Evolutionary conservation across 2,329 filamentous ascomycete species (phyloP).

Genomic region (Sporothrix dimorphospora): DNA sequence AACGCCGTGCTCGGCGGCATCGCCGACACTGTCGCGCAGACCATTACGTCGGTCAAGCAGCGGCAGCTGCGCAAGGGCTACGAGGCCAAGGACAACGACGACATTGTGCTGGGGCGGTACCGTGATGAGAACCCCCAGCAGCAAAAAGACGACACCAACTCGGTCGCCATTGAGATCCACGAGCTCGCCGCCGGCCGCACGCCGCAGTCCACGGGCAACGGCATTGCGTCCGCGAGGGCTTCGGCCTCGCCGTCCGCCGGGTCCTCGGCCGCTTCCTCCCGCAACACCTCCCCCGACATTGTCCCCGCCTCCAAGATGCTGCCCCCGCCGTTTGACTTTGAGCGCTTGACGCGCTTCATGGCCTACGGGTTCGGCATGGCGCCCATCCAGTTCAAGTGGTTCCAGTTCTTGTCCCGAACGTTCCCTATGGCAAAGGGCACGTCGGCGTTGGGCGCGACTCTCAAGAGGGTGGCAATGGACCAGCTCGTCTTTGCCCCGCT

Average conservation of each 20-base stretch:
- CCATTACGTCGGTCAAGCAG: constrained; percentile 80
- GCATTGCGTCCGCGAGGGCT: background rate
- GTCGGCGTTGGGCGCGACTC: constrained; percentile 71
- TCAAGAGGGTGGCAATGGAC: constrained; percentile 91
- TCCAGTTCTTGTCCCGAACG: constrained; percentile 75
- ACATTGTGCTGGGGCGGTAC: background rate
- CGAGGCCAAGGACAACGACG: constrained; percentile 48
- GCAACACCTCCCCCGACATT: constrained; percentile 44
- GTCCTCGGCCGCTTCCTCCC: background rate
- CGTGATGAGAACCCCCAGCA: constrained; percentile 46
- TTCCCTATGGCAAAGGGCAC: constrained; percentile 84
- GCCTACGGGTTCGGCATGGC: constrained; percentile 97
- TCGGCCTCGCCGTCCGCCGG: background rate
- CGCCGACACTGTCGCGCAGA: constrained; percentile 93
- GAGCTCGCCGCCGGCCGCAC: constrained; percentile 61
- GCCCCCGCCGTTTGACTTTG: constrained; percentile 91
- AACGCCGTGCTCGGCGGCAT: constrained; percentile 95
- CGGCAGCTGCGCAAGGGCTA: constrained; percentile 63
- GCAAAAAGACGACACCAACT: constrained; percentile 57
- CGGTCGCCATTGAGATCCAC: constrained; percentile 83
- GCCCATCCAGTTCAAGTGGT: constrained; percentile 94
- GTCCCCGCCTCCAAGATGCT: constrained; percentile 65
- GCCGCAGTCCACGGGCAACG: background rate
- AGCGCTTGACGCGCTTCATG: constrained; percentile 93
- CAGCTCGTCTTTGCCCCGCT: constrained; percentile 87